Percentiles rank a stretch among this genome's conserved stretches.
phyloP scores from a whole-genome alignment of 345 rosid species.

The Boechera stricta region DNA sequence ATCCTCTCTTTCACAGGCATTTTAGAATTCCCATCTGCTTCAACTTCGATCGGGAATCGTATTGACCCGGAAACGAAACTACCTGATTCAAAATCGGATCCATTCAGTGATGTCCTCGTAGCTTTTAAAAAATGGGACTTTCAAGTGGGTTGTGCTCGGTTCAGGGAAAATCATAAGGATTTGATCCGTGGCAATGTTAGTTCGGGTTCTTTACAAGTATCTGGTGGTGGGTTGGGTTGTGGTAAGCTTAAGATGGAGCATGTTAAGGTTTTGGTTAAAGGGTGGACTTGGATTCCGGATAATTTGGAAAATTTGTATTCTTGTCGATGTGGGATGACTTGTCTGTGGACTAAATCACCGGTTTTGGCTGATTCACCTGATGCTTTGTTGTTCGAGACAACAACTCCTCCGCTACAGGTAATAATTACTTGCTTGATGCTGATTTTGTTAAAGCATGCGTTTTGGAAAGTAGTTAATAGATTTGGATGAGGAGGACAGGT shows the following conservation, averaged over 20 bases:
- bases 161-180: constrained; percentile 51
- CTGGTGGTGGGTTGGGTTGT: constrained; percentile 53
- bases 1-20: constrained; percentile 78
- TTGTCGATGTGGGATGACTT: constrained; percentile 85
- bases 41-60: constrained; percentile 44
- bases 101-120: constrained; percentile 61
- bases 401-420: constrained; percentile 82
- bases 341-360: constrained; percentile 95
- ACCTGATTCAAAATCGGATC: constrained; percentile 47
- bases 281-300: constrained; percentile 99
- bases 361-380: constrained; percentile 90
- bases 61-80: constrained; percentile 19
- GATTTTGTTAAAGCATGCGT: background rate
- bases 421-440: constrained; percentile 14
- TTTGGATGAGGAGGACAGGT: background rate
- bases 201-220: constrained; percentile 63
- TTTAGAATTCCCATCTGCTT: constrained; percentile 72
- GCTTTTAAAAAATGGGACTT: constrained; percentile 83
- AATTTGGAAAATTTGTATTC: constrained; percentile 87
- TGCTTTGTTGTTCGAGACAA: constrained; percentile 80
- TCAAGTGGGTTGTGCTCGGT: constrained; percentile 76
- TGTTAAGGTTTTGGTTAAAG: constrained; percentile 79
- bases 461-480: background rate
- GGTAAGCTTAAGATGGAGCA: constrained; percentile 61
- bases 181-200: constrained; percentile 49